These are phyloP conservation scores for Boletus rubroflammeus DNA, from an alignment of 768 basidiomycete genomes.

Conservation along the genomic window DNA sequence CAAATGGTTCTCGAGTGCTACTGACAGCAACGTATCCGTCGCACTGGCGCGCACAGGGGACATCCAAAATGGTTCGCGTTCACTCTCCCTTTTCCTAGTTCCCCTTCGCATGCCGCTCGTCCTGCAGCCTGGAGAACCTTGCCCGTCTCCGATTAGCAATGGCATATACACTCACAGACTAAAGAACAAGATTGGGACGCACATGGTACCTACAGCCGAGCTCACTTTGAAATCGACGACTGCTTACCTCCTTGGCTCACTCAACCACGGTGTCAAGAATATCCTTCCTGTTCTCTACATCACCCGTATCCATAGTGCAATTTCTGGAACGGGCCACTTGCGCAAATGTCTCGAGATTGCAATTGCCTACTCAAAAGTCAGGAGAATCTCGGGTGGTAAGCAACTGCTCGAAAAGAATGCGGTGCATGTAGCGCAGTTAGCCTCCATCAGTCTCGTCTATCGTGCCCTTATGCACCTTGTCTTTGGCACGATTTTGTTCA, in stretches of 20 bases:
- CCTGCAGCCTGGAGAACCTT: constrained; percentile 37
- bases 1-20: constrained; percentile 85
- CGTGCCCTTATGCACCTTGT: constrained; percentile 61
- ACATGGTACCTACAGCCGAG: constrained; percentile 72
- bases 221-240: constrained; percentile 56
- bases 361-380: constrained; percentile 57
- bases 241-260: constrained; percentile 59
- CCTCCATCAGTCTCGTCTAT: constrained; percentile 57
- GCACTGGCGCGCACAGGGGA: constrained; percentile 72
- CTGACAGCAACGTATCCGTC: constrained; percentile 68
- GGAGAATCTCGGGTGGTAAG: constrained; percentile 50
- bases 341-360: constrained; percentile 65
- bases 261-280: constrained; percentile 58
- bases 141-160: constrained; percentile 51
- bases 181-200: constrained; percentile 78
- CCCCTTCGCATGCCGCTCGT: constrained; percentile 56
- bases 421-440: constrained; percentile 63
- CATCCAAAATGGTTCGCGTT: constrained; percentile 51
- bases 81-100: constrained; percentile 71
- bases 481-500: constrained; percentile 54
- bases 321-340: constrained; percentile 51
- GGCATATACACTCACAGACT: constrained; percentile 67
- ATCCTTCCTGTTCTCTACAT: constrained; percentile 75
- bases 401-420: constrained; percentile 51
- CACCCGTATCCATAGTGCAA: constrained; percentile 66